phyloP scores from a whole-genome alignment of 1,139 yeast genomes.

The Eremothecium cymbalariae region DNA sequence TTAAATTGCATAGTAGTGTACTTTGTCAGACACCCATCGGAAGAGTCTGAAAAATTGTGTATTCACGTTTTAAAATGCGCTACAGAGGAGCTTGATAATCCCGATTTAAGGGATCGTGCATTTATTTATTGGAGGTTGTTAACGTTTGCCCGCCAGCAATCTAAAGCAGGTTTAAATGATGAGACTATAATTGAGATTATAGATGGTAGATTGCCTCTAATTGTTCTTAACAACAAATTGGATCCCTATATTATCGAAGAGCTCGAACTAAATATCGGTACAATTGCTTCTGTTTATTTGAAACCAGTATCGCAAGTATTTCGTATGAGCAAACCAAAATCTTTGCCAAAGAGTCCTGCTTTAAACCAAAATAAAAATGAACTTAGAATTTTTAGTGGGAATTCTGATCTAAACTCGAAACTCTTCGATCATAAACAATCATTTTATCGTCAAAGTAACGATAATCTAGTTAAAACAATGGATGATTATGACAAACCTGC shows the following conservation, averaged over 20 bases:
- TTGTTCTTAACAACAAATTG: conserved; percentile 62
- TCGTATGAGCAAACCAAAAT: conserved; percentile 51
- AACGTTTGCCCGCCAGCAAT: conserved; percentile 35
- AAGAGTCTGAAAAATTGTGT: conserved; percentile 47
- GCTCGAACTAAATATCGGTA: conserved; percentile 71
- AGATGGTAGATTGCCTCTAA: conserved; percentile 52
- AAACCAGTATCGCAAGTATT: conserved; percentile 79
- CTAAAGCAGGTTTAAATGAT: conserved; percentile 12
- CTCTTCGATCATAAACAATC: conserved; percentile 5
- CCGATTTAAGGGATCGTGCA: conserved; percentile 82
- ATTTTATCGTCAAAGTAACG: conserved; percentile 5
- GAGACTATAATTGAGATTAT: conserved; percentile 42
- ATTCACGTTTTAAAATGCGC: conserved; percentile 57
- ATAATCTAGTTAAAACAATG: conserved; percentile 24
- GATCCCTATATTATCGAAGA: conserved; percentile 71
- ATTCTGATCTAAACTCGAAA: conserved; percentile 5
- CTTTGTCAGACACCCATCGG: conserved; percentile 50
- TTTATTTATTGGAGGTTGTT: conserved; percentile 78
- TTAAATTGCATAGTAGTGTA: conserved; percentile 69
- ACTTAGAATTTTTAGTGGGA: conserved; percentile 13
- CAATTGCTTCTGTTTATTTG: conserved; percentile 73
- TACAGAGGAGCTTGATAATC: conserved; percentile 67
- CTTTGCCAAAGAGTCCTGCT: conserved; percentile 57
- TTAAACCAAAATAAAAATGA: conserved; percentile 29
- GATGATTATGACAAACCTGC: conserved; percentile 35